Conservation (phyloP, 345 rosid genomes). For the Mercurialis annua region DNA sequence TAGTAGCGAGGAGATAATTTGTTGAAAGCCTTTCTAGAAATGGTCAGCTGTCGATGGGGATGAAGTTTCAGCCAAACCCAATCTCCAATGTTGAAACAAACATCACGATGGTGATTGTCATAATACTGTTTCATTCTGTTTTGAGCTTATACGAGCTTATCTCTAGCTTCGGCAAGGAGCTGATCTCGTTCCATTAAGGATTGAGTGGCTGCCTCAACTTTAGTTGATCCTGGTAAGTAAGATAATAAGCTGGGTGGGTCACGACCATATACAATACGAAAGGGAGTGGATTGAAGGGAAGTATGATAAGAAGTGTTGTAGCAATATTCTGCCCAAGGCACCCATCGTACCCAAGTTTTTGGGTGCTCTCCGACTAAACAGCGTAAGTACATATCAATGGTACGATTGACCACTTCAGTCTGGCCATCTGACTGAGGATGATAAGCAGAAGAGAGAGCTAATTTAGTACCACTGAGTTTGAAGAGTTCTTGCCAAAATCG, state of each 20-base stretch:
- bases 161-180: background rate
- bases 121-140: background rate
- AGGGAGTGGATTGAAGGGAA: background rate
- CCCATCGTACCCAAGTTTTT: background rate
- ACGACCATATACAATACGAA: background rate
- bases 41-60: background rate
- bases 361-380: background rate
- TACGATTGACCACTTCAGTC: background rate
- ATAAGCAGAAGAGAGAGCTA: background rate
- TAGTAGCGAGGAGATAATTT: background rate
- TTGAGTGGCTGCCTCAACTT: background rate
- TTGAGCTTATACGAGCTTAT: background rate
- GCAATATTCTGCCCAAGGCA: constrained; percentile 8
- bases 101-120: background rate
- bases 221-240: background rate
- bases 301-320: constrained; percentile 4
- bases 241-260: background rate
- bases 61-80: background rate
- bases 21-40: background rate
- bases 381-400: background rate
- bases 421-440: constrained; percentile 10
- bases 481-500: background rate
- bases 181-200: background rate
- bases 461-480: background rate
- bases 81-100: background rate